Conservation (phyloP, 2,329 filamentous ascomycete species). For the Paraconiothyrium sp. region DNA sequence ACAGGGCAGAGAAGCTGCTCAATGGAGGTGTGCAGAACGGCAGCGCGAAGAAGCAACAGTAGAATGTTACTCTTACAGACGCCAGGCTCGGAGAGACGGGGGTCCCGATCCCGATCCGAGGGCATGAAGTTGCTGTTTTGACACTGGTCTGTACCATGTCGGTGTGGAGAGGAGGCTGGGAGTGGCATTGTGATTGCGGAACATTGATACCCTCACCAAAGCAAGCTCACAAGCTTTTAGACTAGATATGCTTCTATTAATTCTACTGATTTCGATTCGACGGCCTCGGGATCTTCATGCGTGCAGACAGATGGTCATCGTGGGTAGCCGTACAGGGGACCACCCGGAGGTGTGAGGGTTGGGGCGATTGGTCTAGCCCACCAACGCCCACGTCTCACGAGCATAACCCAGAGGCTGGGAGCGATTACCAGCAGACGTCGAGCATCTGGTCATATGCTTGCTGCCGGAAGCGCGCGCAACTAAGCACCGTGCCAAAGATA, state of each 20-base stretch:
- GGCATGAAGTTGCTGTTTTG: background rate
- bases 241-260: slow-evolving; percentile 1
- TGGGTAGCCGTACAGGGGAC: slow-evolving; percentile 16
- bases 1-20: slow-evolving; percentile 46
- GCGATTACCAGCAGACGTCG: background rate
- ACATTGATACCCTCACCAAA: slow-evolving; percentile 7
- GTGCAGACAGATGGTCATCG: slow-evolving; percentile 4
- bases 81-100: background rate
- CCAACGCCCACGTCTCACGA: too few species aligned
- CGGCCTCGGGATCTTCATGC: background rate
- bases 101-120: background rate
- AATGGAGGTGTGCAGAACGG: slow-evolving; percentile 38
- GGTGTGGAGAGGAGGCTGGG: slow-evolving; percentile 5
- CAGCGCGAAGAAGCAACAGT: slow-evolving; percentile 44
- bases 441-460: background rate
- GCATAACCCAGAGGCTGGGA: background rate
- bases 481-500: background rate
- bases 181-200: background rate
- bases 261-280: background rate
- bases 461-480: background rate
- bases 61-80: background rate
- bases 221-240: background rate
- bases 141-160: background rate
- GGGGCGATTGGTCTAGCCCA: too few species aligned
- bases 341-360: background rate